A percentile compares a stretch with the other conserved stretches of the same genome.
These are phyloP conservation scores for Fusarium armeniacum DNA, from an alignment of 2,329 filamentous ascomycete species.

Conservation along the genomic window DNA sequence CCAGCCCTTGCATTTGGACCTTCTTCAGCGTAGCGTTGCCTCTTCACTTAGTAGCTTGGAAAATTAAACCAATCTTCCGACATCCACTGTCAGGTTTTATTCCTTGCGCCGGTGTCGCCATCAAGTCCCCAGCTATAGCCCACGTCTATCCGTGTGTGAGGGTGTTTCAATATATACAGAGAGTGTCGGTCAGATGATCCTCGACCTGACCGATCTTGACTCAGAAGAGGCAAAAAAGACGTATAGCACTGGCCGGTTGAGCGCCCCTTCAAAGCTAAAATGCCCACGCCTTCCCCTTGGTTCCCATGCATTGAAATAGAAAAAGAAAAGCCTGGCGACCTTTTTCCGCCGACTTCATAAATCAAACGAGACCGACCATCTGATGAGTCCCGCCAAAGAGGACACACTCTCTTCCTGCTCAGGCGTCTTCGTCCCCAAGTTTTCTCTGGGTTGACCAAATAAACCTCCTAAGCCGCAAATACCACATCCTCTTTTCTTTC, in stretches of 20 bases:
- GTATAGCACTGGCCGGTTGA: constrained; percentile 45
- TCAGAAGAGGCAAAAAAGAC: constrained; percentile 20
- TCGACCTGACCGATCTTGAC: constrained; percentile 22
- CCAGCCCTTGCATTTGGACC: constrained; percentile 36
- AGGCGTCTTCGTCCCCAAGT: constrained; percentile 3
- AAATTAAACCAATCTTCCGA: not conserved
- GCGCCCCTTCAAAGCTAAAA: constrained; percentile 44
- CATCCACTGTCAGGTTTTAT: constrained; percentile 23
- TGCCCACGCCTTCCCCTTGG: constrained; percentile 17
- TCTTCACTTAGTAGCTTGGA: constrained; percentile 14
- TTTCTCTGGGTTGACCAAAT: constrained; percentile 28
- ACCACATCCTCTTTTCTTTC: constrained; percentile 12
- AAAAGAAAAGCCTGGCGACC: constrained; percentile 26
- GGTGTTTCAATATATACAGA: constrained; percentile 39
- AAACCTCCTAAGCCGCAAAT: constrained; percentile 18
- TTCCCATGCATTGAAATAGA: constrained; percentile 29
- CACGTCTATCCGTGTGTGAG: constrained; percentile 32
- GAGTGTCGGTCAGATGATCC: constrained; percentile 18
- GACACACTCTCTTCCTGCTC: not conserved
- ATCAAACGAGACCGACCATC: constrained; percentile 9
- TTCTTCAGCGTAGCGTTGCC: constrained; percentile 33
- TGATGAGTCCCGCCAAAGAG: constrained; percentile 6
- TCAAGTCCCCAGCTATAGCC: constrained; percentile 24
- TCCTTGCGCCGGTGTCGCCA: constrained; percentile 20
- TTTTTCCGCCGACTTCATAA: constrained; percentile 17